phyloP scores from a whole-genome alignment of 257 asterid genomes.

The Jacaranda mimosifolia region DNA sequence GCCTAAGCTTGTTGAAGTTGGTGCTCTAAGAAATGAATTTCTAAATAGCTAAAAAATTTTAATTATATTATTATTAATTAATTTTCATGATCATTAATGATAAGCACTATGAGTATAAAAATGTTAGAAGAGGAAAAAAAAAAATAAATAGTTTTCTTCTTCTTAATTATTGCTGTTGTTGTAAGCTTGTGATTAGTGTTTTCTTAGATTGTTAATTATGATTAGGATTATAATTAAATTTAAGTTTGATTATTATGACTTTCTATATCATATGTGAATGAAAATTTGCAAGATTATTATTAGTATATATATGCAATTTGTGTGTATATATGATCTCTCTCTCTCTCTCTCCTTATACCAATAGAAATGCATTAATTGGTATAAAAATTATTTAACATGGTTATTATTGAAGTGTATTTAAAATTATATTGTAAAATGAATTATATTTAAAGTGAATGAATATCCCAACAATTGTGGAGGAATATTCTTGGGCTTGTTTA shows the following conservation, averaged over 20 bases:
- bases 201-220: constrained; percentile 34
- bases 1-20: constrained; percentile 87
- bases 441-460: constrained; percentile 40
- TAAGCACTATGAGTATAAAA: constrained; percentile 21
- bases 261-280: constrained; percentile 9
- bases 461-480: constrained; percentile 59
- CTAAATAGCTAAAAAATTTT: constrained; percentile 37
- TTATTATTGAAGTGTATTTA: not conserved
- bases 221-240: constrained; percentile 23
- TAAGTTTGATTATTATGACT: constrained; percentile 33
- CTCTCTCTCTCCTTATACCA: not conserved
- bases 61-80: not conserved
- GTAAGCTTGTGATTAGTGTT: constrained; percentile 42
- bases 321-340: not conserved
- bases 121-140: constrained; percentile 16
- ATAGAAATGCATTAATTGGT: not conserved
- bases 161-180: constrained; percentile 16
- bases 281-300: constrained; percentile 23
- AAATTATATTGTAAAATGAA: not conserved
- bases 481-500: constrained; percentile 55
- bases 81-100: constrained; percentile 19
- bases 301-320: not conserved
- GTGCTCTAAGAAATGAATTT: constrained; percentile 63
- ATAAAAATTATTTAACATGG: not conserved
- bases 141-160: constrained; percentile 10